phyloP scores from a whole-genome alignment of 2,329 filamentous ascomycete genomes.

The Ceratocystiopsis minuta region DNA sequence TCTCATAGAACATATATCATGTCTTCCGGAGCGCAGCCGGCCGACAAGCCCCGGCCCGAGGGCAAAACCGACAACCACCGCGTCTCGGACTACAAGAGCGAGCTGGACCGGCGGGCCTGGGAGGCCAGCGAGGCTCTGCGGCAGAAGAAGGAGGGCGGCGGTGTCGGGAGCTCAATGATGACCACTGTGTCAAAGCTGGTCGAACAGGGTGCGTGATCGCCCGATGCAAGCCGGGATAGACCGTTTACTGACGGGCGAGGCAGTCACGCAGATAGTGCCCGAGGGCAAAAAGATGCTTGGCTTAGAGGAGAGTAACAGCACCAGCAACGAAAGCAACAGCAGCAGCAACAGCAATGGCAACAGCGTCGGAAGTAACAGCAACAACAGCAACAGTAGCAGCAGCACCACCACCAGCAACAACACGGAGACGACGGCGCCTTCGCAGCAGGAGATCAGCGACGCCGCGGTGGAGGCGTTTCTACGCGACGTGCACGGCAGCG shows the following conservation, averaged over 20 bases:
- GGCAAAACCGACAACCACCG: not conserved
- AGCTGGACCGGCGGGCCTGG: slow-evolving; percentile 24
- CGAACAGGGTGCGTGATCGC: slow-evolving; percentile 21
- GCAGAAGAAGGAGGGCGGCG: not conserved
- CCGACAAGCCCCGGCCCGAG: not conserved
- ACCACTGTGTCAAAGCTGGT: slow-evolving; percentile 16
- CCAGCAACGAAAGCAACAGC: not conserved
- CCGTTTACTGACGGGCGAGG: not conserved
- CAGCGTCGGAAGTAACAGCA: not conserved
- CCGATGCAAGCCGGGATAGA: too few relatives aligned
- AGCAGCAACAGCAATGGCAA: too few relatives aligned
- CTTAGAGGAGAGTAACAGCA: slow-evolving; percentile 2
- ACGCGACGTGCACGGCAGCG: slow-evolving; percentile 31
- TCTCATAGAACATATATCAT: too few relatives aligned
- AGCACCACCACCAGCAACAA: not conserved
- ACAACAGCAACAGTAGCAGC: too few relatives aligned
- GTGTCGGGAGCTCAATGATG: slow-evolving; percentile 2
- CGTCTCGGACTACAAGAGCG: slow-evolving; percentile 20
- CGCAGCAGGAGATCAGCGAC: slow-evolving; percentile 26
- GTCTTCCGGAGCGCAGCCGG: too few relatives aligned
- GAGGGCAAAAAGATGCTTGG: slow-evolving; percentile 23
- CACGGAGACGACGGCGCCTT: slow-evolving; percentile 16
- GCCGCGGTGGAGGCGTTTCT: slow-evolving; percentile 33
- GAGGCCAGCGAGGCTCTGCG: slow-evolving; percentile 12
- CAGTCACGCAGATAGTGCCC: slow-evolving; percentile 23